Conservation (phyloP, 192 early-diverging fungal species). For the Mortierella hygrophila region DNA sequence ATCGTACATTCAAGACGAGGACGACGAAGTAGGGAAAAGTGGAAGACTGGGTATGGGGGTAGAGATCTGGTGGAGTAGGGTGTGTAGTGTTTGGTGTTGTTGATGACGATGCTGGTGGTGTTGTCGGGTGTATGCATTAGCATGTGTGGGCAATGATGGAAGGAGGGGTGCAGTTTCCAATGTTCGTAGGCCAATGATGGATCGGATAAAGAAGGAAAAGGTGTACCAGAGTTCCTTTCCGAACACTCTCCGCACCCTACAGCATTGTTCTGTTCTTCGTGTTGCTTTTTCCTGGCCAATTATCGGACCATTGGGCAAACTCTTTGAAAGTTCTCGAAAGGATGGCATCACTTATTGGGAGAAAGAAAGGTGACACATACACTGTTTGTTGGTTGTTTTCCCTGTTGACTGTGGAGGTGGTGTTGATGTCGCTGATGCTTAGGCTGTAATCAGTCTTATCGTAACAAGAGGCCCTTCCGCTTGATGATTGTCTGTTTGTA, state of each 20-base stretch:
- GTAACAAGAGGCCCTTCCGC: neutral
- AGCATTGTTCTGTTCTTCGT: no score
- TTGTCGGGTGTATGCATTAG: neutral
- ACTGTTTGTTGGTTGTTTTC: neutral
- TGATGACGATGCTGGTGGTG: neutral
- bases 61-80: neutral
- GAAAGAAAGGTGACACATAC: neutral
- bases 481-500: no score
- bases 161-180: neutral
- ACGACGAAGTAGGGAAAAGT: neutral
- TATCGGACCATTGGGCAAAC: no score
- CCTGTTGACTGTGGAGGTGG: neutral
- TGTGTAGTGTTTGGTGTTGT: neutral
- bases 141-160: neutral
- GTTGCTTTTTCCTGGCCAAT: no score
- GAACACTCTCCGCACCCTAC: no score
- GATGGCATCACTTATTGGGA: no score
- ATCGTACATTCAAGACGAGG: neutral
- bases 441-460: neutral
- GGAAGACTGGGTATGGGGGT: neutral
- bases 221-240: neutral
- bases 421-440: neutral
- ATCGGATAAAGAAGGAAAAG: neutral
- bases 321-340: no score
- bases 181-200: neutral